Percentiles rank a stretch among this genome's conserved stretches.
These are phyloP conservation scores for Colletotrichum tanaceti DNA, from an alignment of 2,329 filamentous ascomycete genomes.

Conservation along the genomic window DNA sequence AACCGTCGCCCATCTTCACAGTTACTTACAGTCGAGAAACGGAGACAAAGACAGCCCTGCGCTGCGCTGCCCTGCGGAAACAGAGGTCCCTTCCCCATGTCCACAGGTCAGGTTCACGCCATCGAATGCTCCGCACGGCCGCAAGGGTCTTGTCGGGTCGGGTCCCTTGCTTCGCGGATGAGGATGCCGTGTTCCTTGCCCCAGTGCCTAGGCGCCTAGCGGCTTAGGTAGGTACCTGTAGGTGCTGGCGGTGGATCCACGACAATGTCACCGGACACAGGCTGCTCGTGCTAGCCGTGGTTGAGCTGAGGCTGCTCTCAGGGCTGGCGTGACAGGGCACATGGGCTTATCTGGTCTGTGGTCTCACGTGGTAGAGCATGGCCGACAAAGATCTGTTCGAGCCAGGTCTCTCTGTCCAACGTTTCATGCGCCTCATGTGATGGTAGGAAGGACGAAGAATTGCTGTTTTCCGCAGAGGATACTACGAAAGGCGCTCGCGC, in stretches of 20 bases:
- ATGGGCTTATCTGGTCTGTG: slow-evolving; percentile 37
- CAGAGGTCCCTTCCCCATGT: slow-evolving; percentile 16
- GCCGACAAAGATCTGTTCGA: slow-evolving; percentile 31
- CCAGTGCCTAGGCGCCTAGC: slow-evolving; percentile 3
- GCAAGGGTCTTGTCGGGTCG: slow-evolving; percentile 21
- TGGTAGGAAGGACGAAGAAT: too few relatives aligned
- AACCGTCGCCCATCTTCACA: not conserved
- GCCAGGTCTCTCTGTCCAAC: slow-evolving; percentile 11
- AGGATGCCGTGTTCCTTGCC: slow-evolving; percentile 30
- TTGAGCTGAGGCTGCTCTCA: not conserved
- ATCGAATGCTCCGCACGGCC: slow-evolving; percentile 14
- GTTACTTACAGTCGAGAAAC: not conserved
- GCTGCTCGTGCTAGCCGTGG: not conserved
- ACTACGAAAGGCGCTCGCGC: not conserved
- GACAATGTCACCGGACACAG: slow-evolving; percentile 13
- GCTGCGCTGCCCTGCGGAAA: slow-evolving; percentile 15
- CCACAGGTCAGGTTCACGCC: not conserved
- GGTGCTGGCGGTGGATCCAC: not conserved
- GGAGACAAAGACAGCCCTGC: slow-evolving; percentile 8
- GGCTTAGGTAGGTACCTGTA: too few relatives aligned
- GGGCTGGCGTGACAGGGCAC: slow-evolving; percentile 32
- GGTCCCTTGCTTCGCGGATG: slow-evolving; percentile 35
- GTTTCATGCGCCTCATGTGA: slow-evolving; percentile 1
- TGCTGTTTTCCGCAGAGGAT: not conserved
- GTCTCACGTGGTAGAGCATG: slow-evolving; percentile 37